These are phyloP conservation scores for Isabelozyma gotoi DNA, from an alignment of 805 yeast species.

Conservation along the genomic window DNA sequence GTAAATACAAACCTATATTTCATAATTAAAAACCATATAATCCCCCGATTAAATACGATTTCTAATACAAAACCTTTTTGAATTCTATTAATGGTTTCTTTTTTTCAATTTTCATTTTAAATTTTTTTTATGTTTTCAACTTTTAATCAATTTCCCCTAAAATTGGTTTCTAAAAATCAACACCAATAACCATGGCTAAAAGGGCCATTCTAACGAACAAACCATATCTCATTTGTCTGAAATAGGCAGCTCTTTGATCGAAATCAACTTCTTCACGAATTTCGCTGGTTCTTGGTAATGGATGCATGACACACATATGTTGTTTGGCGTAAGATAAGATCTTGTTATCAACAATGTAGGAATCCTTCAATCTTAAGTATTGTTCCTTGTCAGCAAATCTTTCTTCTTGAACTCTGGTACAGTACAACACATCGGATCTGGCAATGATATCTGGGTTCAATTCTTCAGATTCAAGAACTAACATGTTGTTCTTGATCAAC, in stretches of 20 bases:
- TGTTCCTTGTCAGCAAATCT: conserved; percentile 76
- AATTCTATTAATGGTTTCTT: not conserved
- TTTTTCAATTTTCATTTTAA: not conserved
- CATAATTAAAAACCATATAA: not conserved
- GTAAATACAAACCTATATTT: not conserved
- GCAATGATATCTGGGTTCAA: conserved; percentile 85
- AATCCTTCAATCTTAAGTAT: conserved; percentile 86
- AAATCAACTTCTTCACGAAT: conserved; percentile 98
- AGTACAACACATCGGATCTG: conserved; percentile 90
- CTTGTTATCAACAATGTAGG: conserved; percentile 89
- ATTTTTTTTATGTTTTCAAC: conserved; percentile 7
- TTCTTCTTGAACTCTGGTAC: conserved; percentile 98
- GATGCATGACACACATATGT: conserved; percentile 99
- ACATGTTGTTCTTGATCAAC: conserved; percentile 66
- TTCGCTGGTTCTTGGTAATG: conserved; percentile 95
- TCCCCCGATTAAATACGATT: conserved; percentile 2
- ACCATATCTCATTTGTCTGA: conserved; percentile 99
- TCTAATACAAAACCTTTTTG: no score
- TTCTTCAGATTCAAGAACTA: conserved; percentile 68
- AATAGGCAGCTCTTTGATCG: conserved; percentile 98
- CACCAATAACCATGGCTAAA: conserved; percentile 96
- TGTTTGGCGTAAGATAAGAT: conserved; percentile 90
- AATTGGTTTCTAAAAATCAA: conserved; percentile 67
- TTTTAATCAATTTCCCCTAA: conserved; percentile 14
- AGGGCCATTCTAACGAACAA: conserved; percentile 98